Percentiles rank a stretch among this genome's conserved stretches.
Evolutionary conservation across 2,329 filamentous ascomycete species (phyloP).

Genomic region (Fusarium staphyleae): DNA sequence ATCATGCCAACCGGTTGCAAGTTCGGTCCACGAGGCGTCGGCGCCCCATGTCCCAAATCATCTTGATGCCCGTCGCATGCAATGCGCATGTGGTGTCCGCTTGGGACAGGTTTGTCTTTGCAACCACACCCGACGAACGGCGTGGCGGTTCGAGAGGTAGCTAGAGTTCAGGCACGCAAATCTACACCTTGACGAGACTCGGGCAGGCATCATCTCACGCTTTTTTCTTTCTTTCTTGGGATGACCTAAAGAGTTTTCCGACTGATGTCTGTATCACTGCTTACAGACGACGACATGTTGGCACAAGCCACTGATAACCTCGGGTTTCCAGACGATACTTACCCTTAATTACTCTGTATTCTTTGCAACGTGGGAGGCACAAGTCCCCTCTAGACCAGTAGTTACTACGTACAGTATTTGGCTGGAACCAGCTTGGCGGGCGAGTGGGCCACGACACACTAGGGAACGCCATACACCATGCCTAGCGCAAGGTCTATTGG

Average conservation of each 20-base stretch:
- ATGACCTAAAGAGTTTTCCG: no score
- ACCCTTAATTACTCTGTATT: background rate
- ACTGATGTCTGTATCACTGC: background rate
- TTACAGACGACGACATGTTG: background rate
- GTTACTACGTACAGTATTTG: no score
- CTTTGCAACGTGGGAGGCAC: constrained; percentile 1
- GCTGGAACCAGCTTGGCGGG: constrained; percentile 19
- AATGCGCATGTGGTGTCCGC: constrained; percentile 10
- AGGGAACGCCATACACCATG: constrained; percentile 23
- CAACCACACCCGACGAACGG: background rate
- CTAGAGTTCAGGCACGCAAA: background rate
- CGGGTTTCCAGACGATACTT: no score
- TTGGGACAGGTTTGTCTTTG: background rate
- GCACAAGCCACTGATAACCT: no score
- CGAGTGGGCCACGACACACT: constrained; percentile 19
- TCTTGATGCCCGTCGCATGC: constrained; percentile 20
- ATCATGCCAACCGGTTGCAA: constrained; percentile 34
- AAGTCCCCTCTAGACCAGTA: constrained; percentile 8
- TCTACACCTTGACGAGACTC: background rate
- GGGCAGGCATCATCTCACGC: no score
- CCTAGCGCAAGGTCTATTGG: constrained; percentile 29
- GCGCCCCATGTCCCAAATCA: constrained; percentile 20
- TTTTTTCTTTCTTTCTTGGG: no score
- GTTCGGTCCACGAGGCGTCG: constrained; percentile 12
- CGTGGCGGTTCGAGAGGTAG: background rate